Evolutionary conservation across 768 basidiomycete genomes (phyloP).

Genomic region (Amanita pallidorosea): DNA sequence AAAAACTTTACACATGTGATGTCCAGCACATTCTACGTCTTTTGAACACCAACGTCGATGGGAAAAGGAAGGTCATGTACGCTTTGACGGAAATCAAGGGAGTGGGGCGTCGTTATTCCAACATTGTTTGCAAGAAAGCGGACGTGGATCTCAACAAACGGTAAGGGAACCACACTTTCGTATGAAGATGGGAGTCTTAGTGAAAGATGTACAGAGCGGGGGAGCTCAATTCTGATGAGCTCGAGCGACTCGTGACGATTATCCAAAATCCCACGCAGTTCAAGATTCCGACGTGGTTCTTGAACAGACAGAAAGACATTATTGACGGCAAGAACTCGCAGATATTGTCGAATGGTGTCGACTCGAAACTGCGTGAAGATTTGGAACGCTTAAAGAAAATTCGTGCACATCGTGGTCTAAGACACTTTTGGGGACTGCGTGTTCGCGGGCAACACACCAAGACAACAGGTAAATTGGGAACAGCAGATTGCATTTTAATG

Average conservation of each 20-base stretch:
- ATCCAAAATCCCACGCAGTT: conserved; percentile 99
- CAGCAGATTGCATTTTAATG: neutral
- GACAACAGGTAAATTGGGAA: conserved; percentile 76
- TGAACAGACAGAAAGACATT: conserved; percentile 98
- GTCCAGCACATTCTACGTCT: conserved; percentile 96
- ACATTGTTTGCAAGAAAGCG: conserved; percentile 99
- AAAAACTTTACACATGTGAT: neutral
- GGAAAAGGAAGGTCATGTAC: conserved; percentile 99
- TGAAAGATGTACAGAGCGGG: conserved; percentile 58
- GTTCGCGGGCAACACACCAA: conserved; percentile 99
- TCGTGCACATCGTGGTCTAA: conserved; percentile 86
- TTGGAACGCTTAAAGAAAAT: conserved; percentile 99
- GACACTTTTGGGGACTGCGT: conserved; percentile 90
- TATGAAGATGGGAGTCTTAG: neutral
- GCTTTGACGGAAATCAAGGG: conserved; percentile 99
- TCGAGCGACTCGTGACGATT: conserved; percentile 97
- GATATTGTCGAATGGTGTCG: conserved; percentile 91
- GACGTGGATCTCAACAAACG: conserved; percentile 98
- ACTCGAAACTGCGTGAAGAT: conserved; percentile 97
- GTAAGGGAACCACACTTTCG: conserved; percentile 31
- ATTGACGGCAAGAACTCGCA: conserved; percentile 96
- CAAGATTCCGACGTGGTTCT: conserved; percentile 99
- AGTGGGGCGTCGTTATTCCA: conserved; percentile 97
- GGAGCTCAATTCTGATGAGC: conserved; percentile 98
- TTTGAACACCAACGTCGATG: conserved; percentile 99